Base-by-base conservation (phyloP, 2,329 filamentous ascomycete genomes). In the Capronia coronata region DNA sequence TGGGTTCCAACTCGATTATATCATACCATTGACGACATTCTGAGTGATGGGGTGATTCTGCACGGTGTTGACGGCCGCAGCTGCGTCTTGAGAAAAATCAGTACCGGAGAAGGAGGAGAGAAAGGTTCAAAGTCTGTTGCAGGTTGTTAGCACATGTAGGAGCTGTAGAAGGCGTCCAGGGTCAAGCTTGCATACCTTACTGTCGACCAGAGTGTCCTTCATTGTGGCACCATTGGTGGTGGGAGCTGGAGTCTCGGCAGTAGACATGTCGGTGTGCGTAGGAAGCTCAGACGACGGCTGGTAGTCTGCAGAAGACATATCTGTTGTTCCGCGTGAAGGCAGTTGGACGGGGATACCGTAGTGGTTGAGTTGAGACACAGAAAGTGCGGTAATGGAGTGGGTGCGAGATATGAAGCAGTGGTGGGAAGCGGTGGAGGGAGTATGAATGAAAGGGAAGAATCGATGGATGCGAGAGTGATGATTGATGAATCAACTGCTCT, bases 11-110 rank as follows among this genome's bases (percentile, higher is more conserved):
- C n/a, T n/a, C 16, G 42, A 11, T 16, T n/a, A n/a, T 13, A 23
- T 21, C 43, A 27, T 56, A 58, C 58, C 58, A 50, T 58, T 60
- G 41, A 55, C 49, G 18, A 68, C 55, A 57, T 67, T 71, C 63
- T 78, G 74, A 46, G 74, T 71, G 30, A 71, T 64, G 51, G 73
- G 71, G 61, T 74, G 72, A 63, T 75, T 74, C 54, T 67, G 59
- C 53, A 75, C 68, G 54, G 69, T 65, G 59, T 70, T 67, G 65
- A 74, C 71, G 52, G 75, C 69, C 58, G 67, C 64, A 56, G 70
- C 66, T 57, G 74, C 71, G 62, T 71, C 75, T 78, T 62, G 23
- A 30, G 21, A 22, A n/a, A 2, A 18, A 46, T 56, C 19, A 56
- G 47, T 45, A 43, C 8, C n/a, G 13, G 34, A 41, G 16, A 25